These are phyloP conservation scores for Tephrocybe sp. DNA, from an alignment of 768 basidiomycete genomes.

Conservation along the genomic window DNA sequence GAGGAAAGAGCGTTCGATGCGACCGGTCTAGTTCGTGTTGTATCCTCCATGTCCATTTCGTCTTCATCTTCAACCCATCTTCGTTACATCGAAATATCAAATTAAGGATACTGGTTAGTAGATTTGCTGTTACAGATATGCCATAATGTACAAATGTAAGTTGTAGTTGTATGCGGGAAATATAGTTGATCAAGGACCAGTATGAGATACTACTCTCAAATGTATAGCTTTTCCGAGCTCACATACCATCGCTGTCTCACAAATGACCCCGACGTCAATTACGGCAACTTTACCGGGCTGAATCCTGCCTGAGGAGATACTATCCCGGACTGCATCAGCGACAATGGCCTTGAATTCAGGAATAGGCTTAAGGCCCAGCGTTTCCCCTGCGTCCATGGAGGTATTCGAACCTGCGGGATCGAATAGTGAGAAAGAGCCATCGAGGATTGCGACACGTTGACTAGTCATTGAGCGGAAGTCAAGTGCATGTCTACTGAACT, in stretches of 20 bases:
- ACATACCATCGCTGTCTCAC: slow-evolving; percentile 47
- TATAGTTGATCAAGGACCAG: neutral
- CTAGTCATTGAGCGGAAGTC: slow-evolving; percentile 76
- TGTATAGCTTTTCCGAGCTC: slow-evolving; percentile 46
- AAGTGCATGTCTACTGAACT: slow-evolving; percentile 60
- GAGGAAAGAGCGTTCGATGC: neutral
- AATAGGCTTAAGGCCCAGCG: slow-evolving; percentile 55
- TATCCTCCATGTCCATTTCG: slow-evolving; percentile 19
- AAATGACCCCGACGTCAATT: slow-evolving; percentile 65
- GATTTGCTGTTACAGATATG: neutral
- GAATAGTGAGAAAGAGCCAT: slow-evolving; percentile 67
- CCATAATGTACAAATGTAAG: neutral
- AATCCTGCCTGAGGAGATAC: slow-evolving; percentile 28
- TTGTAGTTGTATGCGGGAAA: neutral
- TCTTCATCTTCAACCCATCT: slow-evolving; percentile 8
- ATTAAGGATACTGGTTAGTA: slow-evolving; percentile 15
- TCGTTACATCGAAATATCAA: slow-evolving; percentile 20
- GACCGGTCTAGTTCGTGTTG: slow-evolving; percentile 3
- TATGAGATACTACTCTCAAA: slow-evolving; percentile 11
- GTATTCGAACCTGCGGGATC: slow-evolving; percentile 18
- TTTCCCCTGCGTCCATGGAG: slow-evolving; percentile 11
- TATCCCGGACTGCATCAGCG: slow-evolving; percentile 45
- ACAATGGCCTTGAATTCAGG: slow-evolving; percentile 57
- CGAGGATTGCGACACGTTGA: slow-evolving; percentile 69
- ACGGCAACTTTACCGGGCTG: slow-evolving; percentile 46